These are phyloP conservation scores for Boletus reticulatus DNA, from an alignment of 768 basidiomycete genomes.

Conservation along the genomic window DNA sequence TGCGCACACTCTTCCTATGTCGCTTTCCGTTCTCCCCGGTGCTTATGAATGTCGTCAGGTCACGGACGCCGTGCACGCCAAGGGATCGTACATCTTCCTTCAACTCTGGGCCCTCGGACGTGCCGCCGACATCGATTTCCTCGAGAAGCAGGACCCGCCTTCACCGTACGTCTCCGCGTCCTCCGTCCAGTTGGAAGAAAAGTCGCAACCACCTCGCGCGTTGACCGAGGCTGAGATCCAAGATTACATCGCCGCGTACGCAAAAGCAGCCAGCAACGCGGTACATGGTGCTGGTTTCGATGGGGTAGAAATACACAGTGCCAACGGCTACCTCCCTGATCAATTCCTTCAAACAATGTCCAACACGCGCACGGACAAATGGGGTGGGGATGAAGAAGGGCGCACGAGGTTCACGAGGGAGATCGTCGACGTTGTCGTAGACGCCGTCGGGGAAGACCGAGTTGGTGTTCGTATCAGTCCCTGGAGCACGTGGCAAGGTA, in stretches of 20 bases:
- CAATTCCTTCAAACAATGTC: not conserved
- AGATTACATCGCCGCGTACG: not conserved
- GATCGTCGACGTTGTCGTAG: not conserved
- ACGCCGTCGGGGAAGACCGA: not conserved
- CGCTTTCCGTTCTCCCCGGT: not conserved
- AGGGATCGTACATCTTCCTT: too few relatives aligned
- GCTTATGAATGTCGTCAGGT: not conserved
- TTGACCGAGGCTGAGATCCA: too few relatives aligned
- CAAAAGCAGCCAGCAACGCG: not conserved
- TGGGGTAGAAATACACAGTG: not conserved
- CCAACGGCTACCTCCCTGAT: not conserved
- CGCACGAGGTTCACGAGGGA: too few relatives aligned
- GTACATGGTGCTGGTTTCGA: not conserved
- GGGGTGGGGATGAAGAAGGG: too few relatives aligned
- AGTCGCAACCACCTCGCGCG: too few relatives aligned
- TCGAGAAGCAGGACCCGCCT: constrained; percentile 19
- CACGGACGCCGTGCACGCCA: constrained; percentile 6
- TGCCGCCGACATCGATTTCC: not conserved
- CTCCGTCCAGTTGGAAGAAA: constrained; percentile 9
- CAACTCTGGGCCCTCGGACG: too few relatives aligned
- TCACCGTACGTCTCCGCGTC: constrained; percentile 37
- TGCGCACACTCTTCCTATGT: not conserved
- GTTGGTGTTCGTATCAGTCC: constrained; percentile 1
- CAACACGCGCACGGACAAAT: not conserved
- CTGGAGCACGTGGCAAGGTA: not conserved